Evolutionary conservation across 345 rosid species (phyloP).

Genomic region (Cardamine chenopodiifolia): DNA sequence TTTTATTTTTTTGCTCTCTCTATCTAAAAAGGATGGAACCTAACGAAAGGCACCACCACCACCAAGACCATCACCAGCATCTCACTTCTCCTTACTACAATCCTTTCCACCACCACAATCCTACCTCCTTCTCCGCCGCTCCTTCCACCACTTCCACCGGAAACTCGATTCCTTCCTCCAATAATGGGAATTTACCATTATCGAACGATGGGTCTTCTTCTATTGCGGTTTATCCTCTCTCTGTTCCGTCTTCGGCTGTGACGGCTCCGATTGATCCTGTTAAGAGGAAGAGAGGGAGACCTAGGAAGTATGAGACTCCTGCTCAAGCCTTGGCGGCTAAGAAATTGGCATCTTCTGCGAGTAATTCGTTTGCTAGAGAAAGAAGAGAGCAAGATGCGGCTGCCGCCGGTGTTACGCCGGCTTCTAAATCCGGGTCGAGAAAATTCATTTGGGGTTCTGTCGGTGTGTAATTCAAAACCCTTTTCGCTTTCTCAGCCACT

Average conservation of each 20-base stretch:
- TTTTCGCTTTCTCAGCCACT: not conserved
- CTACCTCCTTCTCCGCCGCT: slow-evolving; percentile 49
- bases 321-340: slow-evolving; percentile 91
- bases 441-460: slow-evolving; percentile 46
- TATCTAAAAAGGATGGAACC: slow-evolving; percentile 59
- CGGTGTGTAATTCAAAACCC: slow-evolving; percentile 48
- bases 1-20: slow-evolving; percentile 43
- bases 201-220: slow-evolving; percentile 43
- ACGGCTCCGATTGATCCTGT: slow-evolving; percentile 60
- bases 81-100: slow-evolving; percentile 52
- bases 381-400: slow-evolving; percentile 50
- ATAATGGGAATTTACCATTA: slow-evolving; percentile 67
- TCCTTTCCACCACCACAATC: slow-evolving; percentile 34
- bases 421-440: slow-evolving; percentile 44
- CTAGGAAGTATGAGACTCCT: slow-evolving; percentile 94
- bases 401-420: slow-evolving; percentile 20
- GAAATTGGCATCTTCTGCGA: slow-evolving; percentile 63
- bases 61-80: slow-evolving; percentile 45
- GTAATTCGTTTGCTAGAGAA: slow-evolving; percentile 48
- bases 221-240: slow-evolving; percentile 58
- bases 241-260: slow-evolving; percentile 68
- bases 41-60: slow-evolving; percentile 54
- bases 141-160: slow-evolving; percentile 39
- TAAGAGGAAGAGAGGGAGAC: slow-evolving; percentile 87
- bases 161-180: slow-evolving; percentile 46